Conservation (phyloP, 257 asterid species). For the Mentha longifolia region DNA sequence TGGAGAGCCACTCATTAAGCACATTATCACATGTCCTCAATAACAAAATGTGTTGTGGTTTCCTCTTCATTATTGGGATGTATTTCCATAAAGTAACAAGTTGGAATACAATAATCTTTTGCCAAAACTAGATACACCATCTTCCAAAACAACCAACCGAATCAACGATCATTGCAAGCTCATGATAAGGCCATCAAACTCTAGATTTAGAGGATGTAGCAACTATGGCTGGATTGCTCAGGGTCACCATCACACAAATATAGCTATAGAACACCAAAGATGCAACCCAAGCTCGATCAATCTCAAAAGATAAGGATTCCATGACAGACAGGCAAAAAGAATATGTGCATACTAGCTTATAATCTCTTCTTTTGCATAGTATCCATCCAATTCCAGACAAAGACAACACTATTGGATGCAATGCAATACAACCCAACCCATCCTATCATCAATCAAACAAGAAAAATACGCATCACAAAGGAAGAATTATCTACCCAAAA, state of each 20-base stretch:
- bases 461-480: background rate
- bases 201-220: conserved; percentile 28
- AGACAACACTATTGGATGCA: conserved; percentile 1
- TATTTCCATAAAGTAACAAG: conserved; percentile 34
- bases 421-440: conserved; percentile 22
- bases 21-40: conserved; percentile 41
- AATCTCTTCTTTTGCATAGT: conserved; percentile 26
- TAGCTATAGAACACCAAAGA: conserved; percentile 27
- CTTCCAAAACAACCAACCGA: conserved; percentile 28
- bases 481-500: conserved; percentile 13
- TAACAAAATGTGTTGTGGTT: conserved; percentile 25
- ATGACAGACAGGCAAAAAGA: conserved; percentile 19
- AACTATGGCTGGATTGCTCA: background rate
- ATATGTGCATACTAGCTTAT: conserved; percentile 24
- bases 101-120: conserved; percentile 4
- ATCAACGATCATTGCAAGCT: conserved; percentile 31
- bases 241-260: conserved; percentile 1
- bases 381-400: background rate
- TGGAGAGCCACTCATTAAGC: conserved; percentile 29
- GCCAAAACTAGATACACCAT: conserved; percentile 10
- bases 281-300: conserved; percentile 5
- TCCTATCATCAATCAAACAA: conserved; percentile 21
- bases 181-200: conserved; percentile 22
- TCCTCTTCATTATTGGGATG: conserved; percentile 39
- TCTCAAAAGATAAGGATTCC: conserved; percentile 30